Percentiles rank a stretch among this genome's conserved stretches.
phyloP scores from a whole-genome alignment of 495 filamentous ascomycete genomes.

The Annulohypoxylon nitens region DNA sequence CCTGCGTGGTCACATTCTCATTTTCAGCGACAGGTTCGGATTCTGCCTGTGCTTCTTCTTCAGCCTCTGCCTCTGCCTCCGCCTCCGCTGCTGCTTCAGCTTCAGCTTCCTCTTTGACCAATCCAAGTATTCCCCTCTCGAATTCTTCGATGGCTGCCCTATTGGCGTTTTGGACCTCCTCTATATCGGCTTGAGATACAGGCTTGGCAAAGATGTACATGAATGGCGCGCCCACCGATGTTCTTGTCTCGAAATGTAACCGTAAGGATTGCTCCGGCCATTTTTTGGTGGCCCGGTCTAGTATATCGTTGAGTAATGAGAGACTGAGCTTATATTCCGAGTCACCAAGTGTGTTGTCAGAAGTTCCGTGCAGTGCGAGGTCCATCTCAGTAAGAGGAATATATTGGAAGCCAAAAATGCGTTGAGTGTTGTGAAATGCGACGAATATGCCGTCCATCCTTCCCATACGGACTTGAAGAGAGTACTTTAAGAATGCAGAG shows the following conservation, averaged over 20 bases:
- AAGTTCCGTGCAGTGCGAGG: conserved; percentile 79
- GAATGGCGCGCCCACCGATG: conserved; percentile 63
- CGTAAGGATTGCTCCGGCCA: conserved; percentile 83
- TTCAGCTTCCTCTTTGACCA: conserved; percentile 52
- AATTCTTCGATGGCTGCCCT: conserved; percentile 73
- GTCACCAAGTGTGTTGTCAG: conserved; percentile 76
- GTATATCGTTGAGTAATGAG: conserved; percentile 77
- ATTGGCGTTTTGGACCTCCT: conserved; percentile 77
- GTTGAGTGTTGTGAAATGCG: conserved; percentile 94
- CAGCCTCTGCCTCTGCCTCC: conserved; percentile 30
- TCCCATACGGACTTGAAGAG: conserved; percentile 93
- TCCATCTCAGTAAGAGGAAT: conserved; percentile 90
- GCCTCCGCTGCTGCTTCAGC: conserved; percentile 18
- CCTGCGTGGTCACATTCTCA: neutral
- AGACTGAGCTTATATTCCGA: conserved; percentile 88
- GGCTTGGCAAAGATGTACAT: conserved; percentile 95
- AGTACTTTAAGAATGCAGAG: conserved; percentile 95
- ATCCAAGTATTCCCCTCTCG: conserved; percentile 71
- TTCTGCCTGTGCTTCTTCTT: conserved; percentile 47
- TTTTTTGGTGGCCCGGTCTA: conserved; percentile 77
- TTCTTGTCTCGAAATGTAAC: conserved; percentile 86
- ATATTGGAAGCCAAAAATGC: conserved; percentile 99
- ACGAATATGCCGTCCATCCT: conserved; percentile 99
- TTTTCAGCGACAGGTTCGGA: neutral
- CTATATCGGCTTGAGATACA: conserved; percentile 76